Evolutionary conservation across 495 filamentous ascomycete genomes (phyloP).

Genomic region (Talaromyces stipitatus): DNA sequence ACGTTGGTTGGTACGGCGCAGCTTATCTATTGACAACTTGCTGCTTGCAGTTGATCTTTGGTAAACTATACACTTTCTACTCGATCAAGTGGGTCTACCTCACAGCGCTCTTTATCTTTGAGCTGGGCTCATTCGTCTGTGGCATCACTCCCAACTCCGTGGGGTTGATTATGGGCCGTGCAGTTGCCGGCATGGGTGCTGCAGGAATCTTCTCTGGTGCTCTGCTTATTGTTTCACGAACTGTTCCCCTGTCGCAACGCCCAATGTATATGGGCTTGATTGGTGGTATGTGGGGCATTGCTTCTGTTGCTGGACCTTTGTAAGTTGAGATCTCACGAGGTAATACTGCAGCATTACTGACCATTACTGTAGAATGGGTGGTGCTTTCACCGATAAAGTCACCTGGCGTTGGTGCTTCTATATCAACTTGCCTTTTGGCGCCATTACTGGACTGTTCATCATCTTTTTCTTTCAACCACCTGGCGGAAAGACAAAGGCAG

Average conservation of each 20-base stretch:
- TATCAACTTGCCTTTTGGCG: conserved; percentile 64
- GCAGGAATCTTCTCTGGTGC: conserved; percentile 80
- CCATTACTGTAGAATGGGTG: conserved; percentile 41
- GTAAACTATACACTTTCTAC: conserved; percentile 75
- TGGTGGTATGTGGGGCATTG: conserved; percentile 75
- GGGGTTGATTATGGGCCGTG: conserved; percentile 75
- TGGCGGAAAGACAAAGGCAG: conserved; percentile 26
- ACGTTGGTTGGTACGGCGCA: conserved; percentile 78
- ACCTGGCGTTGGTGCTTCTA: conserved; percentile 59
- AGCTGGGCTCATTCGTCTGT: conserved; percentile 80
- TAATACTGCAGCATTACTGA: neutral
- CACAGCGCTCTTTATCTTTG: conserved; percentile 66
- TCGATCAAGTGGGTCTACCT: conserved; percentile 69
- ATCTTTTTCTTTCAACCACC: conserved; percentile 53
- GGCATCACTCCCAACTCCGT: conserved; percentile 66
- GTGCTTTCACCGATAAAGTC: conserved; percentile 55
- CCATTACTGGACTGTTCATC: conserved; percentile 52
- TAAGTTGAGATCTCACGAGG: conserved; percentile 9
- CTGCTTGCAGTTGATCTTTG: conserved; percentile 64
- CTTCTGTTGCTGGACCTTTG: conserved; percentile 68
- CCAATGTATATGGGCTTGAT: conserved; percentile 68
- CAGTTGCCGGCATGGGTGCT: conserved; percentile 74
- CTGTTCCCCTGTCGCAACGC: conserved; percentile 62
- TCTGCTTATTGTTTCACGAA: conserved; percentile 69
- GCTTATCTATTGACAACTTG: conserved; percentile 64